Conservation (phyloP, 2,329 filamentous ascomycete species). For the Hypoxylon sp. region DNA sequence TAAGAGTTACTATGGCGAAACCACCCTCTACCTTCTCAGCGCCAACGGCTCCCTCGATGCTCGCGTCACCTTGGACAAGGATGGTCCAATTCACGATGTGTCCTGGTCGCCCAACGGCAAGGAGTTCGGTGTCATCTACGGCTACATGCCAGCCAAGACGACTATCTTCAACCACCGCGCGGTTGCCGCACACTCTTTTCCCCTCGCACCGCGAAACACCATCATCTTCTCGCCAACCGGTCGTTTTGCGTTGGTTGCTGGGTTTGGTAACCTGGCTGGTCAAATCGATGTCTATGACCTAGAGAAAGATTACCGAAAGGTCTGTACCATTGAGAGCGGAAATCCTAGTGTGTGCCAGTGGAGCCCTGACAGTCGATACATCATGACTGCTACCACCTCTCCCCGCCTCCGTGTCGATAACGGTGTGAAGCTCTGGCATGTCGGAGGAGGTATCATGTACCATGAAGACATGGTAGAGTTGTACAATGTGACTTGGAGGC, state of each 20-base stretch:
- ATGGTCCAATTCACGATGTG: conserved; percentile 97
- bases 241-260: conserved; percentile 90
- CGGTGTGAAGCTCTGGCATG: conserved; percentile 93
- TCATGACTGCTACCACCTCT: conserved; percentile 97
- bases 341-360: conserved; percentile 97
- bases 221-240: conserved; percentile 94
- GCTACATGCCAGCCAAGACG: conserved; percentile 98
- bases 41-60: conserved; percentile 93
- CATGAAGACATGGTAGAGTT: conserved; percentile 94
- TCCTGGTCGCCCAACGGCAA: conserved; percentile 98
- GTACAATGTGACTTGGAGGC: conserved; percentile 90
- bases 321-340: conserved; percentile 92
- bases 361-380: conserved; percentile 94
- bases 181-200: conserved; percentile 83
- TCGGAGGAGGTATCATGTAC: conserved; percentile 89
- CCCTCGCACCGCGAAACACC: conserved; percentile 89
- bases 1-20: conserved; percentile 99
- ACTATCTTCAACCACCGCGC: conserved; percentile 96
- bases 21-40: conserved; percentile 93
- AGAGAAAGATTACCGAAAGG: conserved; percentile 90
- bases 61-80: conserved; percentile 90
- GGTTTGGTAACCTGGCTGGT: conserved; percentile 95
- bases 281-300: conserved; percentile 98
- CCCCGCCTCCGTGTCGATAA: conserved; percentile 96
- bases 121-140: conserved; percentile 97